These are phyloP conservation scores for Pleurotus djamor DNA, from an alignment of 768 basidiomycete genomes.

Conservation along the genomic window DNA sequence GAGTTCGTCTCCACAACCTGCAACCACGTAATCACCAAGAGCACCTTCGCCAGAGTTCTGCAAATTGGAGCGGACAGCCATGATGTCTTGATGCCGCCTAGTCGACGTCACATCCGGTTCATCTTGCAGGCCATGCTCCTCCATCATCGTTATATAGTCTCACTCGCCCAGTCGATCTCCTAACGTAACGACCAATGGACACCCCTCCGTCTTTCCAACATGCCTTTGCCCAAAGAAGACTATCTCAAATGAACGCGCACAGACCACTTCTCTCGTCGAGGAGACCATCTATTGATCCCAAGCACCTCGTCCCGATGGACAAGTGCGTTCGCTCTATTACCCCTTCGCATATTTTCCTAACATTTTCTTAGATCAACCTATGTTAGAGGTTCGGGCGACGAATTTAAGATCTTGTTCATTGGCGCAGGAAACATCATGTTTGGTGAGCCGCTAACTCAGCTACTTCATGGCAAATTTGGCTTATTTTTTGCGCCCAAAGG, in stretches of 20 bases:
- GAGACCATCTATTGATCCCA: constrained; percentile 74
- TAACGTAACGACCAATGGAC: constrained; percentile 17
- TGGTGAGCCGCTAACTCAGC: constrained; percentile 38
- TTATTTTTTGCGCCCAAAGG: constrained; percentile 36
- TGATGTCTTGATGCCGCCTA: no score
- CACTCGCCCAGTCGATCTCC: not conserved
- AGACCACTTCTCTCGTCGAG: constrained; percentile 34
- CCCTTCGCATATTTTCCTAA: not conserved
- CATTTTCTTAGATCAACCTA: constrained; percentile 38
- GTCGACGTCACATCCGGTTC: no score
- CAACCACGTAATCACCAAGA: no score
- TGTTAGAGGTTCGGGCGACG: constrained; percentile 50
- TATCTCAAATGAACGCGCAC: constrained; percentile 37
- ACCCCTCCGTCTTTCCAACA: constrained; percentile 44
- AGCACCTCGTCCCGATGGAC: constrained; percentile 75
- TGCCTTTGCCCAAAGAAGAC: constrained; percentile 40
- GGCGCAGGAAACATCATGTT: constrained; percentile 99
- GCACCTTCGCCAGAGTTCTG: no score
- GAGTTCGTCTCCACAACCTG: no score
- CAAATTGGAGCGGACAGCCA: no score
- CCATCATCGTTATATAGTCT: no score
- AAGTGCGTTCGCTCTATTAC: constrained; percentile 48
- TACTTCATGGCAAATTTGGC: not conserved
- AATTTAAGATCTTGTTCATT: constrained; percentile 92
- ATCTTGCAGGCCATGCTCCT: no score